Evolutionary conservation across 306 rosid genomes (phyloP).

Genomic region (Trichosanthes truncata): DNA sequence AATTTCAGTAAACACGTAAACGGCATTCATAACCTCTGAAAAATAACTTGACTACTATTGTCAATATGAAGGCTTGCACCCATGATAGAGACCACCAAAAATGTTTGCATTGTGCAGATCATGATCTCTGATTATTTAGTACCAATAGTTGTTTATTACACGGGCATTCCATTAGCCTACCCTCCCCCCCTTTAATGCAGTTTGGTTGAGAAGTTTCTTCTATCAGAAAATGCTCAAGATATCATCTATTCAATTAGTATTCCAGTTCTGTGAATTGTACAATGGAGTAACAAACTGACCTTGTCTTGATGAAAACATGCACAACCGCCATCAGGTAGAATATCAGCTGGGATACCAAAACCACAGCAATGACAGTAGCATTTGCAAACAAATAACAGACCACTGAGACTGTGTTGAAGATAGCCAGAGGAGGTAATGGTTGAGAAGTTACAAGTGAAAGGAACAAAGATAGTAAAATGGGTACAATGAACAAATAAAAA

Average conservation of each 20-base stretch:
- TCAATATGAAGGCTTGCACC: neutral
- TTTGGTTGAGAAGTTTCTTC: neutral
- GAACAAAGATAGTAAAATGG: constrained; percentile 56
- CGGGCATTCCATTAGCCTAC: neutral
- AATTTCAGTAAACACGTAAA: neutral
- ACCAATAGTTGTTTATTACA: neutral
- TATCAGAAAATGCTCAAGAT: neutral
- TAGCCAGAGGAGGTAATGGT: constrained; percentile 60
- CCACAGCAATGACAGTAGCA: constrained; percentile 52
- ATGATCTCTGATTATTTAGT: neutral
- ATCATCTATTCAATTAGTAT: neutral
- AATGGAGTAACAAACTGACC: constrained; percentile 40
- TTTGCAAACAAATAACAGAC: constrained; percentile 79
- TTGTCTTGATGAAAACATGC: constrained; percentile 70
- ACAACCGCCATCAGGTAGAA: constrained; percentile 69
- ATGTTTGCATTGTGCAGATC: neutral
- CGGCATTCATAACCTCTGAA: neutral
- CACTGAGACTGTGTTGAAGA: constrained; percentile 57
- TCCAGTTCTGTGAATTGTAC: constrained; percentile 1
- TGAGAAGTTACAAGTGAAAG: constrained; percentile 46
- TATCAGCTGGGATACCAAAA: constrained; percentile 57
- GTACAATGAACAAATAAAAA: constrained; percentile 48
- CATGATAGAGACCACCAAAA: neutral
- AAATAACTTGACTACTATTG: neutral
- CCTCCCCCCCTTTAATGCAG: neutral